Evolutionary conservation across 169 alveolate species (phyloP).

Genomic region (Perkinsus olseni): DNA sequence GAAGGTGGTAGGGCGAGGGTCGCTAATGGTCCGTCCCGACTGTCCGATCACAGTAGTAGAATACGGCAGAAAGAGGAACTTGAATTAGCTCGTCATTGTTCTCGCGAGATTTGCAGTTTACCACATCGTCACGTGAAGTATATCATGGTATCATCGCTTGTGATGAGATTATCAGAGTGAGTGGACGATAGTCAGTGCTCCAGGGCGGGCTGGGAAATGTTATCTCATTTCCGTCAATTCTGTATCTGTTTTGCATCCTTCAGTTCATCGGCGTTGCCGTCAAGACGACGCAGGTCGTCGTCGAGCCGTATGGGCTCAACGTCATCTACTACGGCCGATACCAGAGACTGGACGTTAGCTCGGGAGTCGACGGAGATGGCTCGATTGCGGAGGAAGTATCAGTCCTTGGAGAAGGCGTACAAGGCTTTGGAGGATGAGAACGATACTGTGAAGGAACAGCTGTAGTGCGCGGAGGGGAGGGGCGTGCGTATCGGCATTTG

Average conservation of each 20-base stretch:
- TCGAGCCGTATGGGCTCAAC: neutral
- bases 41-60: too few species aligned
- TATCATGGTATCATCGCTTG: too few species aligned
- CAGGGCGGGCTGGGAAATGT: neutral
- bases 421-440: neutral
- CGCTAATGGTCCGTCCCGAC: neutral
- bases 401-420: neutral
- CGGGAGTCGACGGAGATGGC: neutral
- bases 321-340: neutral
- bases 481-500: too few species aligned
- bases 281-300: neutral
- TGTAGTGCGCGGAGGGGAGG: neutral
- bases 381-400: neutral
- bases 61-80: too few species aligned
- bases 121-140: too few species aligned
- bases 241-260: neutral
- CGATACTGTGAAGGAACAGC: neutral
- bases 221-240: neutral
- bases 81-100: too few species aligned
- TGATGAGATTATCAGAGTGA: too few species aligned
- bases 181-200: too few species aligned
- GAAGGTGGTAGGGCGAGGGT: neutral
- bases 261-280: neutral
- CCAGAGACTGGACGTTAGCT: neutral
- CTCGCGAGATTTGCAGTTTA: too few species aligned